These are phyloP conservation scores for Penicillium sp. DNA, from an alignment of 2,329 filamentous ascomycete species.

Conservation along the genomic window DNA sequence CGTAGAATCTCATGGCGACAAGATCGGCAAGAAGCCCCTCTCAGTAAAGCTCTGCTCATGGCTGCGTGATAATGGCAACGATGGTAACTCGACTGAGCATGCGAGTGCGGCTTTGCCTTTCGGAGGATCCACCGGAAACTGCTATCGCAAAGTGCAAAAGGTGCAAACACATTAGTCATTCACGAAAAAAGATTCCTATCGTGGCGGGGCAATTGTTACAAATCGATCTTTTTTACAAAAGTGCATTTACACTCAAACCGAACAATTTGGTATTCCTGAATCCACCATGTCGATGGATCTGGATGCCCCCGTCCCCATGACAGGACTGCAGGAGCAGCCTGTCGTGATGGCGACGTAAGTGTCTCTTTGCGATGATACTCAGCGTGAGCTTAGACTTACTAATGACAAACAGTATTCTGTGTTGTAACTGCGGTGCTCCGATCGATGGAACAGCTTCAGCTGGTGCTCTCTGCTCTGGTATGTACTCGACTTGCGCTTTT, in stretches of 20 bases:
- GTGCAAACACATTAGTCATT: conserved; percentile 22
- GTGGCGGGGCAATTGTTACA: conserved; percentile 24
- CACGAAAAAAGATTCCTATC: conserved; percentile 15
- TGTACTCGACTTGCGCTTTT: neutral
- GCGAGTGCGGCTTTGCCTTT: conserved; percentile 1
- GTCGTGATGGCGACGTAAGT: conserved; percentile 49
- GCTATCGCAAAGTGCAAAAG: conserved; percentile 14
- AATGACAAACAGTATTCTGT: conserved; percentile 65
- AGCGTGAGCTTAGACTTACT: conserved; percentile 15
- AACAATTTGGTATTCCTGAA: neutral
- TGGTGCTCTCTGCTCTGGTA: conserved; percentile 73
- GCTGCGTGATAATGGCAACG: neutral
- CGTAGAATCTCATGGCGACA: conserved; percentile 27
- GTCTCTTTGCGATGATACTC: conserved; percentile 11
- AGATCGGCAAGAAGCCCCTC: conserved; percentile 25
- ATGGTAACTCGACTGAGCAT: conserved; percentile 4
- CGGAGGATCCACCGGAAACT: neutral
- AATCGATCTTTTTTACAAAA: conserved; percentile 10
- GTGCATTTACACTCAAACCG: too few species aligned
- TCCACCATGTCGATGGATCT: conserved; percentile 48
- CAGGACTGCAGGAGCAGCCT: conserved; percentile 34
- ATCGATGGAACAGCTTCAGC: conserved; percentile 85
- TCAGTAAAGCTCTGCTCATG: conserved; percentile 31
- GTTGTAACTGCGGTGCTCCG: conserved; percentile 92
- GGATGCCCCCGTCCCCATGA: conserved; percentile 50